A percentile compares a stretch with the other conserved stretches of the same genome.
phyloP scores from a whole-genome alignment of 345 rosid species.

The Eucalyptus lansdowneana region DNA sequence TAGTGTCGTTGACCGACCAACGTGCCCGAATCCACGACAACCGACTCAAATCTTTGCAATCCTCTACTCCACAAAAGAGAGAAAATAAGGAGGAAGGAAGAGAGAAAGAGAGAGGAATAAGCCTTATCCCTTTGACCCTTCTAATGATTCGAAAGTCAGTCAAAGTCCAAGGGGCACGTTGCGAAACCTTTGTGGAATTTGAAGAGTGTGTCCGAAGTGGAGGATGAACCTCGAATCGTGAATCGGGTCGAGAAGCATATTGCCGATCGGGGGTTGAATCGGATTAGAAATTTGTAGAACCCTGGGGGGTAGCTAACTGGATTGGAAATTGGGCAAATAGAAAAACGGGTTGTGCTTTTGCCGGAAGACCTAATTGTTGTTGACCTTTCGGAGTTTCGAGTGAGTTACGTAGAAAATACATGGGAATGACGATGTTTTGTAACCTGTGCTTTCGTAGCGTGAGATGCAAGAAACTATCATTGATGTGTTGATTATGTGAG shows the following conservation, averaged over 20 bases:
- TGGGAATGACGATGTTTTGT: not conserved
- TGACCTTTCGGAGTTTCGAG: not conserved
- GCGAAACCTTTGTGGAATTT: not conserved
- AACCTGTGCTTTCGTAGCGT: not conserved
- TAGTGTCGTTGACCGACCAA: not conserved
- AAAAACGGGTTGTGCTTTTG: not conserved
- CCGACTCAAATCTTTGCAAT: not conserved
- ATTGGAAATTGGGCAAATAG: not conserved
- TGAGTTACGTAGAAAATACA: not conserved
- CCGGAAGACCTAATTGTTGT: not conserved
- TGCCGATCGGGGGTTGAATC: not conserved
- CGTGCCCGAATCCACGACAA: not conserved
- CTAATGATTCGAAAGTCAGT: not conserved
- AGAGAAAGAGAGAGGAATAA: not conserved
- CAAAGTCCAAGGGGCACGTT: not conserved
- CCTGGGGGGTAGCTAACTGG: not conserved
- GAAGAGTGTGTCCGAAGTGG: not conserved
- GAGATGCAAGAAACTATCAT: not conserved
- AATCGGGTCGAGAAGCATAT: not conserved
- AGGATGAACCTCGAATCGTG: not conserved
- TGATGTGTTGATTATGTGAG: not conserved
- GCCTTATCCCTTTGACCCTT: not conserved
- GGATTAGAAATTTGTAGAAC: not conserved
- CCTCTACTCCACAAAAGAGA: not conserved
- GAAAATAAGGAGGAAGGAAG: not conserved